These are phyloP conservation scores for Westerdykella ornata DNA, from an alignment of 2,329 filamentous ascomycete species.

Conservation along the genomic window DNA sequence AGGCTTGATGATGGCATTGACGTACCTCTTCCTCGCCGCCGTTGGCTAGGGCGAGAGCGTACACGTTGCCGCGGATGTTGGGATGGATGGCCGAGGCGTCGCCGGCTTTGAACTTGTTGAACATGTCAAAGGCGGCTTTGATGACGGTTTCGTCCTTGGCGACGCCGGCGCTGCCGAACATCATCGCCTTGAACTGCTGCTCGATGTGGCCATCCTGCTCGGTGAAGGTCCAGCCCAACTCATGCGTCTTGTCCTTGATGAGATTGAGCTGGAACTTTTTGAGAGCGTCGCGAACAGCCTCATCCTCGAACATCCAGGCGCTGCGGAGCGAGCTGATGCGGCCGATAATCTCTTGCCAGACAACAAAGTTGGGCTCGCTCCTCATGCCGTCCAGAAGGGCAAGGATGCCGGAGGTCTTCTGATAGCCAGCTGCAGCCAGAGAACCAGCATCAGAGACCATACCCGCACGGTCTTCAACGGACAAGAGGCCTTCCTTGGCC, in stretches of 20 bases:
- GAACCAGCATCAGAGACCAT: slow-evolving; percentile 89
- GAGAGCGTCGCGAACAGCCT: slow-evolving; percentile 64
- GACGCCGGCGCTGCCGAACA: slow-evolving; percentile 78
- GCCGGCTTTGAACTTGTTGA: slow-evolving; percentile 72
- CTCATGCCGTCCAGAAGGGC: slow-evolving; percentile 80
- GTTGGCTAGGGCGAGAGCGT: slow-evolving; percentile 74
- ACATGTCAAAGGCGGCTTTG: slow-evolving; percentile 81
- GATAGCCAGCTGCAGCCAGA: slow-evolving; percentile 81
- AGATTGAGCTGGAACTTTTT: slow-evolving; percentile 78
- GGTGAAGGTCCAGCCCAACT: slow-evolving; percentile 81
- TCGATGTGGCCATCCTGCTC: slow-evolving; percentile 80
- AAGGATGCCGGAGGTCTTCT: slow-evolving; percentile 84
- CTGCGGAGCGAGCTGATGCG: slow-evolving; percentile 71
- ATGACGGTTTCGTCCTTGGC: slow-evolving; percentile 73
- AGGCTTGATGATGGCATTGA: slow-evolving; percentile 1
- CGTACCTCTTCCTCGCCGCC: slow-evolving; percentile 74
- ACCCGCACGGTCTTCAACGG: slow-evolving; percentile 84
- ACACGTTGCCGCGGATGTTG: slow-evolving; percentile 82
- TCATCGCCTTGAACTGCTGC: slow-evolving; percentile 88
- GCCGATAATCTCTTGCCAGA: slow-evolving; percentile 87
- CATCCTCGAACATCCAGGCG: slow-evolving; percentile 84
- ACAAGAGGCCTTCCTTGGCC: slow-evolving; percentile 71
- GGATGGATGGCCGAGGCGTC: slow-evolving; percentile 80
- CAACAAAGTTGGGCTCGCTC: slow-evolving; percentile 77
- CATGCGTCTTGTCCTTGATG: slow-evolving; percentile 71